Base-by-base conservation (phyloP, 495 filamentous ascomycete genomes). In the Bathelium albidoporum region DNA sequence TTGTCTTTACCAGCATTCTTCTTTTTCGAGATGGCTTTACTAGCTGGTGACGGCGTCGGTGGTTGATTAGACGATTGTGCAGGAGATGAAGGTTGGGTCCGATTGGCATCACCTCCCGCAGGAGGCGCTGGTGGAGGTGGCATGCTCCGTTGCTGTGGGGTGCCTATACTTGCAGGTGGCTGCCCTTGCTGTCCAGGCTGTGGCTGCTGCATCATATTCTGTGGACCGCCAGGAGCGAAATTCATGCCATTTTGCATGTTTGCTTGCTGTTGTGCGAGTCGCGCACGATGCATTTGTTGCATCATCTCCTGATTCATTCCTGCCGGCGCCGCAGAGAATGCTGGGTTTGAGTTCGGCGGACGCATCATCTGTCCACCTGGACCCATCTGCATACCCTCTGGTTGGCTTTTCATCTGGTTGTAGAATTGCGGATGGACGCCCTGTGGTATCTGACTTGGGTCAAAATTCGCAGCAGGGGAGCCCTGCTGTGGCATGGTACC, bases 61-160 rank as follows among this genome's bases (percentile, higher is more conserved):
- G 94, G 93, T 22, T 90, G 89, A 44, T 90, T 84, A 45, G 75
- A 81, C 60, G 76, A 78, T 41, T 87, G 85, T 66, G 92, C 89
- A 32, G 92, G 93, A 44, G 92, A 95, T 44, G 89, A 81, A 2
- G 90, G 89, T 67, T 81, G 83, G 44, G 83, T 81, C 66, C 87
- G 85, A 41, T 79, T 83, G 29, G 81, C 79, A 72, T 80, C 78
- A 49, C 79, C 81, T 26, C 80, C 80, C 61, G 82, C 78, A 14
- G 87, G 80, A 7, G 89, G 89, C 28, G 87, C 89, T 64, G 89
- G 88, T n/a, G 94, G 93, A 16, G 92, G 93, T 52, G 89, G 90
- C 91, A 96, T 96, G 58, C 68, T 76, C 44, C 86, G 81, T 73
- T 90, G 88, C 70, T 90, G 88, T 2, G 90, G 87, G 12, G 88